A percentile compares a stretch with the other conserved stretches of the same genome.
Conservation (phyloP, 2,329 filamentous ascomycete genomes). For the Neonectria ditissima region DNA sequence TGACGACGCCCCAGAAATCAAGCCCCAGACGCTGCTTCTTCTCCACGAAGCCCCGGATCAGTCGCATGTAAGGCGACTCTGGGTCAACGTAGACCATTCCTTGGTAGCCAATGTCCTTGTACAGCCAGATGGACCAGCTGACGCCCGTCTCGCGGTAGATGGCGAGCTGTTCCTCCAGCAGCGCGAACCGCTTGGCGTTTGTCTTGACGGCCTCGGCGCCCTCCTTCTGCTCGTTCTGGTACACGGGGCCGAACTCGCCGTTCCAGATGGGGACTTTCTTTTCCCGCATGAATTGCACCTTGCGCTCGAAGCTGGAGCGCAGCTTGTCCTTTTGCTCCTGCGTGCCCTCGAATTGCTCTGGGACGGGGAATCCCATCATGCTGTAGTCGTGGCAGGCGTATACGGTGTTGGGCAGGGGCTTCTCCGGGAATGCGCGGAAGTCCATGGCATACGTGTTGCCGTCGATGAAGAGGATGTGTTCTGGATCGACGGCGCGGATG, state of each 20-base stretch:
- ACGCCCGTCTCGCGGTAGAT: conserved; percentile 51
- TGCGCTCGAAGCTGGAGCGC: conserved; percentile 54
- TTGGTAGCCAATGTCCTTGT: conserved; percentile 68
- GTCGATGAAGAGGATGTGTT: conserved; percentile 64
- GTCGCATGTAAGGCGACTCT: conserved; percentile 61
- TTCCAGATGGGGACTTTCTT: conserved; percentile 60
- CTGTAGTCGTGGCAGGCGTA: conserved; percentile 67
- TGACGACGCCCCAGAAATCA: conserved; percentile 64
- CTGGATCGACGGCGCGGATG: conserved; percentile 55
- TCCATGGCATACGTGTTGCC: conserved; percentile 68
- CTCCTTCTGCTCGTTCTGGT: conserved; percentile 51
- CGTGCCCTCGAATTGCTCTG: conserved; percentile 55
- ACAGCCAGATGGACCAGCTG: conserved; percentile 71
- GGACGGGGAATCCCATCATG: conserved; percentile 60
- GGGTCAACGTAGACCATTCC: conserved; percentile 65
- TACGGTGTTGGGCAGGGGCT: conserved; percentile 59
- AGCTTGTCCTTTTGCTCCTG: conserved; percentile 57
- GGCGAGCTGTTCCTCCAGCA: conserved; percentile 56
- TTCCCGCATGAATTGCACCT: conserved; percentile 57
- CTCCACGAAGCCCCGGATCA: conserved; percentile 63
- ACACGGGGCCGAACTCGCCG: conserved; percentile 65
- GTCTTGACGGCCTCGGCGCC: conserved; percentile 52
- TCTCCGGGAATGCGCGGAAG: conserved; percentile 56
- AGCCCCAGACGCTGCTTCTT: conserved; percentile 67
- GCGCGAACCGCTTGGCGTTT: conserved; percentile 55